Conservation (phyloP, 129 eudicot genomes). For the Deinandra increscens region DNA sequence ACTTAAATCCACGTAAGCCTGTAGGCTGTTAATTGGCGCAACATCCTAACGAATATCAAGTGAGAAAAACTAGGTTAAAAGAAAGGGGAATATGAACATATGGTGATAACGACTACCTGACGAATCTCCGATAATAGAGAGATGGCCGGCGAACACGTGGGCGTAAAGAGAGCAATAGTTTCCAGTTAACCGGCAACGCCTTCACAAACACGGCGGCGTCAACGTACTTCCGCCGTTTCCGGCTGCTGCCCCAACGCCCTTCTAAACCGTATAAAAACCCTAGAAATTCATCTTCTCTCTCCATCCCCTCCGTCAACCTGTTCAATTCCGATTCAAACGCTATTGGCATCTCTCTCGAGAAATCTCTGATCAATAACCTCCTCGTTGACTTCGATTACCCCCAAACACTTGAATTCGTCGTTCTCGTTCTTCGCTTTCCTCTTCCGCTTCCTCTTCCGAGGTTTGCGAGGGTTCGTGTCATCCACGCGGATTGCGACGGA, state of each 20-base stretch:
- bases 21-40: too few species aligned
- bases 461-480: not conserved
- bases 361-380: slow-evolving; percentile 16
- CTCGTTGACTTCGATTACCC: not conserved
- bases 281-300: too few species aligned
- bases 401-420: slow-evolving; percentile 3
- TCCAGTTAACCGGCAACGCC: slow-evolving; percentile 24
- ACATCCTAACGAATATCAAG: too few species aligned
- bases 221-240: too few species aligned
- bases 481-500: too few species aligned
- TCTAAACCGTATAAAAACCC: too few species aligned
- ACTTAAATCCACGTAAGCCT: too few species aligned
- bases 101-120: not conserved
- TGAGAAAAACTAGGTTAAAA: not conserved
- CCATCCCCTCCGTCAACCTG: too few species aligned
- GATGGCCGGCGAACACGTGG: slow-evolving; percentile 16
- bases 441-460: slow-evolving; percentile 17
- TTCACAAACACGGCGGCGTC: too few species aligned
- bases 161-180: slow-evolving; percentile 13
- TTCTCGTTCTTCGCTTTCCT: not conserved
- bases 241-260: too few species aligned
- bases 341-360: slow-evolving; percentile 5
- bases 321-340: slow-evolving; percentile 1
- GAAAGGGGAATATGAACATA: too few species aligned
- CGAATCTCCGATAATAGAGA: slow-evolving; percentile 14